These are phyloP conservation scores for Clonostachys chloroleuca DNA, from an alignment of 2,329 filamentous ascomycete genomes.

Conservation along the genomic window DNA sequence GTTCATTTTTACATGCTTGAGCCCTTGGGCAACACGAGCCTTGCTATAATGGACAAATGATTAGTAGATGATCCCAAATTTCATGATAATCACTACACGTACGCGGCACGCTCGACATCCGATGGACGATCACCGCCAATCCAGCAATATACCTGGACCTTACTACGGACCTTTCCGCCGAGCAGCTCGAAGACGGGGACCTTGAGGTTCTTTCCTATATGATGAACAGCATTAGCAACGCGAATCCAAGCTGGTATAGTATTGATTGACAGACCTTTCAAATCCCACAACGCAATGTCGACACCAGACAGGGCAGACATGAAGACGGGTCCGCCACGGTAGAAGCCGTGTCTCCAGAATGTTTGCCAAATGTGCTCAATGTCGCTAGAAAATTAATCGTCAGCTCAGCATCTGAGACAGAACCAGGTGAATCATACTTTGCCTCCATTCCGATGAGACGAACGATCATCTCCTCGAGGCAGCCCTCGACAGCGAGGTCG, in stretches of 20 bases:
- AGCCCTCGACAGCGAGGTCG: slow-evolving; percentile 65
- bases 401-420: not conserved
- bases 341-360: slow-evolving; percentile 65
- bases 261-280: slow-evolving; percentile 41
- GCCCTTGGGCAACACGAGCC: slow-evolving; percentile 53
- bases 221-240: not conserved
- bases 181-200: slow-evolving; percentile 68
- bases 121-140: slow-evolving; percentile 66
- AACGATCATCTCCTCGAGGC: slow-evolving; percentile 44
- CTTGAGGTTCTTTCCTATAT: slow-evolving; percentile 34
- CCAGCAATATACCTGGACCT: slow-evolving; percentile 68
- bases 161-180: slow-evolving; percentile 65
- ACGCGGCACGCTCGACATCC: slow-evolving; percentile 59
- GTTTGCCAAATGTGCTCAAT: slow-evolving; percentile 76
- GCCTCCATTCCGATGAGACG: slow-evolving; percentile 61
- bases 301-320: slow-evolving; percentile 72
- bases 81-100: slow-evolving; percentile 8
- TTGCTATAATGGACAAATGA: slow-evolving; percentile 12
- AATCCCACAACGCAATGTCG: slow-evolving; percentile 72
- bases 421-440: slow-evolving; percentile 40
- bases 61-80: not conserved
- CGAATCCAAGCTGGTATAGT: not conserved
- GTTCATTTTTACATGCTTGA: slow-evolving; percentile 69
- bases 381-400: slow-evolving; percentile 37
- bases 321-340: slow-evolving; percentile 70